Evolutionary conservation across 441 rosid genomes (phyloP).

Genomic region (California macrophylla): DNA sequence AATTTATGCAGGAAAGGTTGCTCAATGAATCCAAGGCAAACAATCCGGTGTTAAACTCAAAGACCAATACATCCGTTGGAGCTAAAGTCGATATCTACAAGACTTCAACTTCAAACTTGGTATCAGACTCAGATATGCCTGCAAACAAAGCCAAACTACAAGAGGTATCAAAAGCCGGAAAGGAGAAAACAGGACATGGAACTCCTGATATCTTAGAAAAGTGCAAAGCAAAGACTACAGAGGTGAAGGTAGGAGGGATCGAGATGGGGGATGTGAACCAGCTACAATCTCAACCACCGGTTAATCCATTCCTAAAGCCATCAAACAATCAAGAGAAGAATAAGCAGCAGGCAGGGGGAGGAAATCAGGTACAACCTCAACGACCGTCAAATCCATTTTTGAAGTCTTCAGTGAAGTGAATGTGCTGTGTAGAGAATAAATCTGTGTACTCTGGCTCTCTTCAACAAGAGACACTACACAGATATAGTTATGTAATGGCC

Average conservation of each 20-base stretch:
- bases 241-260: neutral
- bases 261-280: too few species aligned
- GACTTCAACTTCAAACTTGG: constrained; percentile 14
- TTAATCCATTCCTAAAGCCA: constrained; percentile 29
- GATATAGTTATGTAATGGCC: too few species aligned
- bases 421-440: too few species aligned
- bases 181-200: constrained; percentile 22
- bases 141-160: constrained; percentile 33
- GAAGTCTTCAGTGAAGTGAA: constrained; percentile 35
- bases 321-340: constrained; percentile 24
- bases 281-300: constrained; percentile 16
- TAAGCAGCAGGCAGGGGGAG: constrained; percentile 20
- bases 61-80: constrained; percentile 5
- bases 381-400: constrained; percentile 44
- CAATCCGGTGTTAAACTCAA: constrained; percentile 17
- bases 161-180: constrained; percentile 24
- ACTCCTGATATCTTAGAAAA: constrained; percentile 13
- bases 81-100: constrained; percentile 24
- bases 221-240: constrained; percentile 15
- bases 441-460: too few species aligned
- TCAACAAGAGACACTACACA: too few species aligned
- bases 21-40: constrained; percentile 38
- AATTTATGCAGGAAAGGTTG: constrained; percentile 57
- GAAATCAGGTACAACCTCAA: constrained; percentile 17
- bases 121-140: constrained; percentile 24